Percentiles rank a stretch among this genome's conserved stretches.
These are phyloP conservation scores for Fagopyrum homotropicum DNA, from an alignment of 148 eudicot genomes.

Conservation along the genomic window DNA sequence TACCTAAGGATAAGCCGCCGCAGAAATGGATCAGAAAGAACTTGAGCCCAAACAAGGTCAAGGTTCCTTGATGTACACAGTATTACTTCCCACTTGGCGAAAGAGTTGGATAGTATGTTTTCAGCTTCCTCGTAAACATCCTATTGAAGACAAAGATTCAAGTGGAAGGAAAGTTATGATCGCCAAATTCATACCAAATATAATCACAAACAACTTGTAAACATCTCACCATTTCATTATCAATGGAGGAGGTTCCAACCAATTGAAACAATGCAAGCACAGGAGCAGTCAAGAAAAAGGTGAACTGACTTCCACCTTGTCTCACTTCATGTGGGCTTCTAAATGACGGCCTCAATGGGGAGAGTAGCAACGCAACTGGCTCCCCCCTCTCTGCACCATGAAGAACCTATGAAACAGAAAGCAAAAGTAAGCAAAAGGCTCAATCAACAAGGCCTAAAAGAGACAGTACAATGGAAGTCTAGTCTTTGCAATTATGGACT, in stretches of 20 bases:
- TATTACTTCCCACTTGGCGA: constrained; percentile 85
- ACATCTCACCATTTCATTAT: constrained; percentile 46
- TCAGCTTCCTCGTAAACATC: constrained; percentile 67
- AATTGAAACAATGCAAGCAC: constrained; percentile 85
- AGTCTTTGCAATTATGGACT: no score
- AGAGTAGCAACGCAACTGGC: constrained; percentile 67
- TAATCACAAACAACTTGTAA: neutral
- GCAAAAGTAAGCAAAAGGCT: no score
- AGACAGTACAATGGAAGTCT: no score
- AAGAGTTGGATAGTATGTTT: constrained; percentile 52
- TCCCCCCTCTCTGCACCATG: constrained; percentile 94
- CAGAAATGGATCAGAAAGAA: constrained; percentile 74
- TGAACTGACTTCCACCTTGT: constrained; percentile 78
- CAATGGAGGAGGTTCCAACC: constrained; percentile 50
- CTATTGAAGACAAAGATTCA: constrained; percentile 25
- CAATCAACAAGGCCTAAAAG: no score
- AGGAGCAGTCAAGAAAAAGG: constrained; percentile 83
- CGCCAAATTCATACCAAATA: neutral
- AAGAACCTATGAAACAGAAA: constrained; percentile 52
- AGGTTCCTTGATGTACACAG: constrained; percentile 58
- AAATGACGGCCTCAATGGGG: constrained; percentile 65
- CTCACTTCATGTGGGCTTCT: constrained; percentile 41
- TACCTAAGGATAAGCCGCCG: constrained; percentile 92
- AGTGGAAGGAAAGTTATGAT: neutral
- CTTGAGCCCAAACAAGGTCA: constrained; percentile 93